Evolutionary conservation across 1,284 basidiomycete genomes (phyloP).

Genomic region (Malassezia cuniculi): DNA sequence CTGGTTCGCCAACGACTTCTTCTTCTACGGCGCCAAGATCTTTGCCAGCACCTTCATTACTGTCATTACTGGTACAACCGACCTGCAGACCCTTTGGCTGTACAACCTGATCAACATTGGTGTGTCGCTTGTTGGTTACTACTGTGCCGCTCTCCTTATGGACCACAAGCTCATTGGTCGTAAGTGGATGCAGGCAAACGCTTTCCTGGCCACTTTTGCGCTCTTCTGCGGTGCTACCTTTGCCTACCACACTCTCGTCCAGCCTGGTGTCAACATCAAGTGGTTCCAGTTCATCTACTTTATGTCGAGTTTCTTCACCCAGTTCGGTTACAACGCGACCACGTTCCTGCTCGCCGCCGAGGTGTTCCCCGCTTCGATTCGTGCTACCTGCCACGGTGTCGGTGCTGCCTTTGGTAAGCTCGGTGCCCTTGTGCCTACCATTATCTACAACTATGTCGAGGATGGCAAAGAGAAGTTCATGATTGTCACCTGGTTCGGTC

Average conservation of each 20-base stretch:
- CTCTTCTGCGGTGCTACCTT: conserved; percentile 47
- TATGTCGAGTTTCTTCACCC: conserved; percentile 50
- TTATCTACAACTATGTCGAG: conserved; percentile 46
- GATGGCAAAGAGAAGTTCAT: conserved; percentile 46
- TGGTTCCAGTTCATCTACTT: conserved; percentile 51
- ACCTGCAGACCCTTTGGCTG: conserved; percentile 48
- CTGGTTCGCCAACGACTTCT: conserved; percentile 52
- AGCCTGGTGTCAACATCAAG: conserved; percentile 31
- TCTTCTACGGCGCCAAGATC: conserved; percentile 48
- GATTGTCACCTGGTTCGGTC: conserved; percentile 52
- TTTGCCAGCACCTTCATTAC: conserved; percentile 41
- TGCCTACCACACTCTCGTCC: conserved; percentile 44
- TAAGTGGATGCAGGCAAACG: conserved; percentile 50
- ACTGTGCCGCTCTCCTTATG: conserved; percentile 51
- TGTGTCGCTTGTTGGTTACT: conserved; percentile 50
- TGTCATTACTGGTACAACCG: conserved; percentile 47
- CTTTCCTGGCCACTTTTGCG: conserved; percentile 49
- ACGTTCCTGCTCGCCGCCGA: conserved; percentile 46
- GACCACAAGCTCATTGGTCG: conserved; percentile 50
- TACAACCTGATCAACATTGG: conserved; percentile 50
- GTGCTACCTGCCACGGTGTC: conserved; percentile 46
- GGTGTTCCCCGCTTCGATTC: conserved; percentile 45
- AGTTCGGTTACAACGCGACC: conserved; percentile 50
- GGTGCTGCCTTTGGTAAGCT: conserved; percentile 46
- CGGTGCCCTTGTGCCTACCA: conserved; percentile 44